A percentile compares a stretch with the other conserved stretches of the same genome.
phyloP scores from a whole-genome alignment of 2,329 filamentous ascomycete genomes.

The Fusarium brachygibbosum region DNA sequence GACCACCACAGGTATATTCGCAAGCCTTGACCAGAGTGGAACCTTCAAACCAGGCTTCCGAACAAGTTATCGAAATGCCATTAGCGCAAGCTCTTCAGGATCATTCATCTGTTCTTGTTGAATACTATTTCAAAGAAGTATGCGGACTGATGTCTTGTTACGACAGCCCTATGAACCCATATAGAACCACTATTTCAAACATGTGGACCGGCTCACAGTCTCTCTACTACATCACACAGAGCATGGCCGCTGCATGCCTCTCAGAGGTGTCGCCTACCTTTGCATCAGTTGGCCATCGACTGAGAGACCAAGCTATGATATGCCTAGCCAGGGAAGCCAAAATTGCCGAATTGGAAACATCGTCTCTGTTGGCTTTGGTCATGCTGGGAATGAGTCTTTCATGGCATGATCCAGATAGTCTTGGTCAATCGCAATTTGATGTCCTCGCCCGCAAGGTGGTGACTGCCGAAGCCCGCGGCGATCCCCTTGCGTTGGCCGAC shows the following conservation, averaged over 20 bases:
- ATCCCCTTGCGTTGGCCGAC: slow-evolving; percentile 25
- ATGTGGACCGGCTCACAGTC: slow-evolving; percentile 70
- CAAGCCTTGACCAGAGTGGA: slow-evolving; percentile 6
- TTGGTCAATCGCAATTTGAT: slow-evolving; percentile 56
- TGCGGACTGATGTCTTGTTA: slow-evolving; percentile 74
- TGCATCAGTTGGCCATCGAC: slow-evolving; percentile 63
- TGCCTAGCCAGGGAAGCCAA: slow-evolving; percentile 64
- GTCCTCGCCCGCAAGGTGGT: slow-evolving; percentile 35
- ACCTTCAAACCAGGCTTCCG: slow-evolving; percentile 5
- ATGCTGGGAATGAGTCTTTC: slow-evolving; percentile 71
- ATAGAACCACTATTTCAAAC: slow-evolving; percentile 68
- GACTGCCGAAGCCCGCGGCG: slow-evolving; percentile 18
- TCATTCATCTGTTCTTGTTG: slow-evolving; percentile 68
- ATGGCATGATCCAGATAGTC: slow-evolving; percentile 69
- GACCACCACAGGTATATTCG: neutral
- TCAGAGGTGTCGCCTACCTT: slow-evolving; percentile 62
- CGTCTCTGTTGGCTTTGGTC: slow-evolving; percentile 68
- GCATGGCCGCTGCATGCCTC: slow-evolving; percentile 73
- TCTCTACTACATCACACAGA: slow-evolving; percentile 72
- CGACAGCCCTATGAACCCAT: slow-evolving; percentile 72
- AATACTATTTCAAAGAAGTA: slow-evolving; percentile 75
- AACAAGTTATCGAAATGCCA: slow-evolving; percentile 22
- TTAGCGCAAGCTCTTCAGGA: slow-evolving; percentile 49
- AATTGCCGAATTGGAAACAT: slow-evolving; percentile 63
- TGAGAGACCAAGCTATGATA: slow-evolving; percentile 65